Evolutionary conservation across 257 asterid species (phyloP).

Genomic region (Nicotiana obtusifolia): DNA sequence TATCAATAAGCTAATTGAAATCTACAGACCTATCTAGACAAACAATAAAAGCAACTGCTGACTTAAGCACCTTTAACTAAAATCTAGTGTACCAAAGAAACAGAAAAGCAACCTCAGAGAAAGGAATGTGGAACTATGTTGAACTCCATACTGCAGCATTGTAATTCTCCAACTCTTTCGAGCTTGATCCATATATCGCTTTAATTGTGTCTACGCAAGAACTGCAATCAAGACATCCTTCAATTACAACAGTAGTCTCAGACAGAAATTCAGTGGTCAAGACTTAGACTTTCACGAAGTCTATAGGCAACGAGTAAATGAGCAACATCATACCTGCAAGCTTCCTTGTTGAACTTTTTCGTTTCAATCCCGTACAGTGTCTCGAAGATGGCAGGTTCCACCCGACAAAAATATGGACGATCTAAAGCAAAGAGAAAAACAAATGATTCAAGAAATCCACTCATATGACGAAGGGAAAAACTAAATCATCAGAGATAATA

Average conservation of each 20-base stretch:
- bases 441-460: not conserved
- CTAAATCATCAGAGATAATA: not conserved
- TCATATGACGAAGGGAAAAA: not conserved
- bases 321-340: slow-evolving; percentile 60
- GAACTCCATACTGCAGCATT: slow-evolving; percentile 58
- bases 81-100: not conserved
- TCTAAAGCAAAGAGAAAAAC: slow-evolving; percentile 24
- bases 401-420: slow-evolving; percentile 90
- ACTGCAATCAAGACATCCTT: slow-evolving; percentile 29
- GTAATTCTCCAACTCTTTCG: slow-evolving; percentile 63
- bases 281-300: not conserved
- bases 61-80: not conserved
- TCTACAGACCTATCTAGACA: not conserved
- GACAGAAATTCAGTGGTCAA: not conserved
- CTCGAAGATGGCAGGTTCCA: slow-evolving; percentile 64
- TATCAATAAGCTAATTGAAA: not conserved
- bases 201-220: slow-evolving; percentile 82
- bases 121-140: not conserved
- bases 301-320: not conserved
- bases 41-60: not conserved
- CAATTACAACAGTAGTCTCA: not conserved
- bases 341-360: slow-evolving; percentile 83
- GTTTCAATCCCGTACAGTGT: slow-evolving; percentile 64
- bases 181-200: slow-evolving; percentile 56
- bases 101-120: not conserved